Evolutionary conservation across 352 stramenopile genomes (phyloP), one percentile per base, ranked within the genome.

Genomic region (Phytophthora cactorum): DNA sequence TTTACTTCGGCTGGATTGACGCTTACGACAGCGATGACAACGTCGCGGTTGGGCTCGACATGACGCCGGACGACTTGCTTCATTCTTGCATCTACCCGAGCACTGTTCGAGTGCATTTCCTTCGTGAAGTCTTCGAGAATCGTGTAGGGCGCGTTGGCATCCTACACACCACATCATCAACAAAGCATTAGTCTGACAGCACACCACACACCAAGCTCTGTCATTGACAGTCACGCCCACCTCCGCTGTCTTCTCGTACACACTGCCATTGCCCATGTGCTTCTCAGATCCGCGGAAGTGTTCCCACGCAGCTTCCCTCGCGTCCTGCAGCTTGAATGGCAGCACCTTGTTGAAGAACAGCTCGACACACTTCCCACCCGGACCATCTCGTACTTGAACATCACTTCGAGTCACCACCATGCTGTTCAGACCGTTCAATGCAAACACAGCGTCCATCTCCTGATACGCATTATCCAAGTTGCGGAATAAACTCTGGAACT

Each of bases 291-390:
- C 72, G 25, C 62, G 64, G 38, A 79, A 79, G 17, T 83, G 63
- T 45, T 73, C 41, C 75, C 75, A 83, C 4, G 73, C 67, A 2
- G 59, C 72, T 9, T 73, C 47, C 0, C 52, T 70, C 4, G 70
- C 67, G 25, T 75, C 62, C 12, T 69, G 62, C 25, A 81, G 49
- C 17, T 72, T 76, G 55, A 83, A 83, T n/a, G 75, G 75, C 36
- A 83, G 46, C 11, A 79, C 55, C n/a, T 78, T 81, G 50, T 67
- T 81, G 12, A 62, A 72, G 15, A 79, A 72, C 44, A 83, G 22
- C 49, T 78, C 70, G n/a, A 78, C 56, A 14, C 65, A 73, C 4
- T 67, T 75, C 31, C 70, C 70, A 5, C 56, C 70, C 1, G 54
- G 49, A 1, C 52, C 61, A 28, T 78, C 70, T 52, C 69, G 66